A percentile compares a stretch with the other conserved stretches of the same genome.
Evolutionary conservation across 139 green algal genomes (phyloP).

Genomic region (Deuterostichococcus epilithicus): DNA sequence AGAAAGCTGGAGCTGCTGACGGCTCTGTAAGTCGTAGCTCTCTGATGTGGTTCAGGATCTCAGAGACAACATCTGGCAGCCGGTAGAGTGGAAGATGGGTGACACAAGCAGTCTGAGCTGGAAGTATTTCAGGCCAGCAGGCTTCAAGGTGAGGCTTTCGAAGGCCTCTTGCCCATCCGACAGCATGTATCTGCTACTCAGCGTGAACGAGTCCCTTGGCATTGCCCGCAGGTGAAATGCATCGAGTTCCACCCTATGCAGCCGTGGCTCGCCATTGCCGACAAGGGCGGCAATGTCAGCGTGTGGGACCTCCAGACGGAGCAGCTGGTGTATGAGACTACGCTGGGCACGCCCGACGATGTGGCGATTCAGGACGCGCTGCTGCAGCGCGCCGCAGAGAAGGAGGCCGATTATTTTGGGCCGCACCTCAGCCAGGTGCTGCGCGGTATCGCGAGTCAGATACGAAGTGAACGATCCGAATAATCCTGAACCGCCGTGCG

Average conservation of each 20-base stretch:
- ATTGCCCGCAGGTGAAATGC: conserved; percentile 38
- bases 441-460: not conserved
- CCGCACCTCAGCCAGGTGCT: conserved; percentile 6
- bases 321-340: conserved; percentile 42
- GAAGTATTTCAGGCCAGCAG: not conserved
- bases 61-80: too few relatives aligned
- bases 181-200: too few relatives aligned
- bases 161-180: too few relatives aligned
- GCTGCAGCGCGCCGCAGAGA: conserved; percentile 46
- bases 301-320: conserved; percentile 49
- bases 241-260: conserved; percentile 53
- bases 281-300: conserved; percentile 28
- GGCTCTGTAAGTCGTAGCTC: too few relatives aligned
- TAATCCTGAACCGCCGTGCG: too few relatives aligned
- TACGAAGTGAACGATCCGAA: too few relatives aligned
- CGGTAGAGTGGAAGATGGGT: too few relatives aligned
- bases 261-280: conserved; percentile 44
- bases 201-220: too few relatives aligned
- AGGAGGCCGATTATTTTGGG: conserved; percentile 30
- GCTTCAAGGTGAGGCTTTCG: not conserved
- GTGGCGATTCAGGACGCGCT: conserved; percentile 42
- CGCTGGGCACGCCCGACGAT: conserved; percentile 42
- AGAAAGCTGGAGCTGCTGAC: too few relatives aligned
- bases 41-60: too few relatives aligned
- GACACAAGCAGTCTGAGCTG: not conserved